Conservation (phyloP, 306 rosid genomes). For the Quercus berberidifolia region DNA sequence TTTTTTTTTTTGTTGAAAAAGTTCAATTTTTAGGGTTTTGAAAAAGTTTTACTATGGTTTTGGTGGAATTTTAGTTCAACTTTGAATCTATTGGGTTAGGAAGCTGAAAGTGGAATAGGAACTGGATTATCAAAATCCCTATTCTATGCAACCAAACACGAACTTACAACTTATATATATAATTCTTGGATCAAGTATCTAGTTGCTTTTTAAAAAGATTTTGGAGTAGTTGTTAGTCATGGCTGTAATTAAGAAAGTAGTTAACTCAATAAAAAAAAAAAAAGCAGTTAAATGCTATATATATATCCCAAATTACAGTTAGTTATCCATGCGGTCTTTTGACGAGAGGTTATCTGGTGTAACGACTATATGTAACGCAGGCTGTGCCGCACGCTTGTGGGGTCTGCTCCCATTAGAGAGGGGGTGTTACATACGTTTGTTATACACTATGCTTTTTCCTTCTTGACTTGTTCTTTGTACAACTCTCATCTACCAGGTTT, state of each 20-base stretch:
- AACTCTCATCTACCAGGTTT: too few species aligned
- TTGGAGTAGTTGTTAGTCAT: not conserved
- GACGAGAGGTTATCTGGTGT: too few species aligned
- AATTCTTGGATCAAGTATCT: not conserved
- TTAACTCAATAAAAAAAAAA: not conserved
- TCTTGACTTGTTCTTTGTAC: too few species aligned
- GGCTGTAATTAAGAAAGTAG: not conserved
- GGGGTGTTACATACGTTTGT: too few species aligned
- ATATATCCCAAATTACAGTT: too few species aligned
- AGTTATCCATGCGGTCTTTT: too few species aligned
- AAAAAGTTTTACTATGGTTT: not conserved
- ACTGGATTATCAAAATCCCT: not conserved
- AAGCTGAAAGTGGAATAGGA: not conserved
- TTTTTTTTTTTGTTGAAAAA: too few species aligned
- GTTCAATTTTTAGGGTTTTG: not conserved
- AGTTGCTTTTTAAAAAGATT: not conserved
- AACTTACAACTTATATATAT: not conserved
- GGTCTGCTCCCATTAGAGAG: too few species aligned
- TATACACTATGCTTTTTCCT: too few species aligned
- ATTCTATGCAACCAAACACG: not conserved
- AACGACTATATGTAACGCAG: too few species aligned
- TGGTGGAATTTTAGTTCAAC: not conserved
- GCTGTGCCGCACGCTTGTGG: too few species aligned
- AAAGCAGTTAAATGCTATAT: too few species aligned
- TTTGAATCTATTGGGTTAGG: constrained; percentile 1